Conservation (phyloP, 2,329 filamentous ascomycete species). For the Bipolaris zeicola region DNA sequence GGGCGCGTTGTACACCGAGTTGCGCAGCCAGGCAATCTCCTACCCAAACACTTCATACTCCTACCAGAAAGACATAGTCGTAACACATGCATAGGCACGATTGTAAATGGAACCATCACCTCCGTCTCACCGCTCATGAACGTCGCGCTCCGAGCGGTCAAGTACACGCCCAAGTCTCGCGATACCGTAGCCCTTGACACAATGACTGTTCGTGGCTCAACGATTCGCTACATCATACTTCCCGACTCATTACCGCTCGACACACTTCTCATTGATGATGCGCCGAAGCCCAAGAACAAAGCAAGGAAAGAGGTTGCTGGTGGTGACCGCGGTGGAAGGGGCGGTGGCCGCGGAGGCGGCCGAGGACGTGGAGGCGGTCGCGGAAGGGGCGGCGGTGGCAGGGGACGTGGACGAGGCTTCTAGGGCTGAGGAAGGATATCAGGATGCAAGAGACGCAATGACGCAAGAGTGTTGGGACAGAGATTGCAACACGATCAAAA, state of each 20-base stretch:
- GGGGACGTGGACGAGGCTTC: conserved; percentile 48
- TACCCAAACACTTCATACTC: background rate
- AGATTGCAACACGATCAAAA: conserved; percentile 3
- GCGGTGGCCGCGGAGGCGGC: conserved; percentile 46
- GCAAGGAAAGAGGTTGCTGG: conserved; percentile 81
- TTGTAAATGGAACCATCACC: conserved; percentile 94
- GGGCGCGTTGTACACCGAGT: background rate
- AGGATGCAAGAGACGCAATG: conserved; percentile 8
- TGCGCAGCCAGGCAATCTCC: conserved; percentile 7
- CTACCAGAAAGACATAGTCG: background rate
- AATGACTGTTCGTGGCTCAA: conserved; percentile 95
- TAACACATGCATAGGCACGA: conserved; percentile 69
- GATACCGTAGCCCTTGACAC: conserved; percentile 88
- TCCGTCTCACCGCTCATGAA: conserved; percentile 99
- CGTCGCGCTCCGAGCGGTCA: conserved; percentile 91
- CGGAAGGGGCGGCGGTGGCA: conserved; percentile 49
- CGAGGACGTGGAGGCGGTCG: conserved; percentile 50
- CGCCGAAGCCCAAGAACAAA: conserved; percentile 99
- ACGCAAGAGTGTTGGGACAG: conserved; percentile 5
- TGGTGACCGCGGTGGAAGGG: conserved; percentile 52
- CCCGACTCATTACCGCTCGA: conserved; percentile 94
- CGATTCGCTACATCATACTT: conserved; percentile 94
- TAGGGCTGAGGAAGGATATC: conserved; percentile 12
- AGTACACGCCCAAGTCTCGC: conserved; percentile 90
- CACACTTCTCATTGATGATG: conserved; percentile 93